These are phyloP conservation scores for Hemerocallis citrina DNA, from an alignment of 106 monocot genomes.

Conservation along the genomic window DNA sequence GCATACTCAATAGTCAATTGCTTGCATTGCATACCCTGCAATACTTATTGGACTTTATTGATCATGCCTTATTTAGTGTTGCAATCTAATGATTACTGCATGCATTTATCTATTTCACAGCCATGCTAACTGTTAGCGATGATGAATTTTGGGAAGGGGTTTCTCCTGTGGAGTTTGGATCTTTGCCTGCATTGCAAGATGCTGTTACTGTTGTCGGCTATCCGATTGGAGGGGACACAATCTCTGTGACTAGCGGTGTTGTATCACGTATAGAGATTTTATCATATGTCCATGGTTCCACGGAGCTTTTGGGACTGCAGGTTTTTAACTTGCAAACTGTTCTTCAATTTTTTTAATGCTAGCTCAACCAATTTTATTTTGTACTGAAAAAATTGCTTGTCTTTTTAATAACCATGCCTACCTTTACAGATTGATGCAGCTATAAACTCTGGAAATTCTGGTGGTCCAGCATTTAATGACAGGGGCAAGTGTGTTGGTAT, in stretches of 20 bases:
- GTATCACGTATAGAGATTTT: conserved; percentile 98
- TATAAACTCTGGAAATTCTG: conserved; percentile 99
- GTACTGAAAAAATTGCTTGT: not conserved
- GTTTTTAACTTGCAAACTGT: conserved; percentile 12
- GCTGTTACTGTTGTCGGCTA: conserved; percentile 98
- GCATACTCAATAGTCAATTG: too few relatives aligned
- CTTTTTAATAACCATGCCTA: not conserved
- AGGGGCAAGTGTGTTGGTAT: conserved; percentile 98
- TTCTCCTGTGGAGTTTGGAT: conserved; percentile 81
- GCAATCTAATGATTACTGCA: not conserved
- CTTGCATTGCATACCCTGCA: too few relatives aligned
- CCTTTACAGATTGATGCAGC: conserved; percentile 90
- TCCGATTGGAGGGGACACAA: conserved; percentile 98
- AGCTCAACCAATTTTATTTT: not conserved
- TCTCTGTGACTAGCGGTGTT: conserved; percentile 99
- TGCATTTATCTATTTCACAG: conserved; percentile 15
- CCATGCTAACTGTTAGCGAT: conserved; percentile 81
- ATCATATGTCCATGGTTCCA: conserved; percentile 98
- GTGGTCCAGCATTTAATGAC: conserved; percentile 98
- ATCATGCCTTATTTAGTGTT: too few relatives aligned
- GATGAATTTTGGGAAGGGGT: conserved; percentile 99
- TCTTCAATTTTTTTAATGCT: not conserved
- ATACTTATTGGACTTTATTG: too few relatives aligned
- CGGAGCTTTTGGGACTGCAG: conserved; percentile 96
- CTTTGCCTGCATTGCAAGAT: conserved; percentile 97